phyloP scores from a whole-genome alignment of 129 eudicot species.

The Heracleum sosnowskyi region DNA sequence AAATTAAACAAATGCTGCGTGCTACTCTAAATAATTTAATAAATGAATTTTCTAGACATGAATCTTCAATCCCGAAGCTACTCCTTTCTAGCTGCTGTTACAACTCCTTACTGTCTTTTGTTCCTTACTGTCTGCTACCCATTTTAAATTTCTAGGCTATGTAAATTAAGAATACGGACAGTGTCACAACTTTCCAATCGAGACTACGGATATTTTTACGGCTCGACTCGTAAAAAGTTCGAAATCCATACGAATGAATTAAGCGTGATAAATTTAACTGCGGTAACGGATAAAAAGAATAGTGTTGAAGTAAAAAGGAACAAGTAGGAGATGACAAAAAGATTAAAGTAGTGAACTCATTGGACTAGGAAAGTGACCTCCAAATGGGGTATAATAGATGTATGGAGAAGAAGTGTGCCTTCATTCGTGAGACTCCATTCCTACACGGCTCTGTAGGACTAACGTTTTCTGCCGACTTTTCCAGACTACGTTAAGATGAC shows the following conservation, averaged over 20 bases:
- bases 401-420: not conserved
- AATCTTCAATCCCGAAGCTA: conserved; percentile 20
- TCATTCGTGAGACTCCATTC: not conserved
- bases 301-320: not conserved
- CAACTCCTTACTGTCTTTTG: not conserved
- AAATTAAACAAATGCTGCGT: conserved; percentile 1
- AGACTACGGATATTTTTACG: not conserved
- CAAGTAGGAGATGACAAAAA: not conserved
- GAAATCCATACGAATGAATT: too few relatives aligned
- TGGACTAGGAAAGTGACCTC: not conserved
- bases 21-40: not conserved
- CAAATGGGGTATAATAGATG: not conserved
- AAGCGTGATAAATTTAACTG: too few relatives aligned
- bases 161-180: not conserved
- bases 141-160: not conserved
- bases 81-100: conserved; percentile 4
- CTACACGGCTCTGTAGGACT: not conserved
- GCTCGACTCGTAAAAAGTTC: too few relatives aligned
- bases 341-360: not conserved
- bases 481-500: not conserved
- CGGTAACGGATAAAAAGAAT: too few relatives aligned
- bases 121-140: not conserved
- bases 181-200: not conserved
- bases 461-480: conserved; percentile 5
- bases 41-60: not conserved